A percentile compares a stretch with the other conserved stretches of the same genome.
Conservation (phyloP, 2,329 filamentous ascomycete species). For the Colletotrichum australisinense region DNA sequence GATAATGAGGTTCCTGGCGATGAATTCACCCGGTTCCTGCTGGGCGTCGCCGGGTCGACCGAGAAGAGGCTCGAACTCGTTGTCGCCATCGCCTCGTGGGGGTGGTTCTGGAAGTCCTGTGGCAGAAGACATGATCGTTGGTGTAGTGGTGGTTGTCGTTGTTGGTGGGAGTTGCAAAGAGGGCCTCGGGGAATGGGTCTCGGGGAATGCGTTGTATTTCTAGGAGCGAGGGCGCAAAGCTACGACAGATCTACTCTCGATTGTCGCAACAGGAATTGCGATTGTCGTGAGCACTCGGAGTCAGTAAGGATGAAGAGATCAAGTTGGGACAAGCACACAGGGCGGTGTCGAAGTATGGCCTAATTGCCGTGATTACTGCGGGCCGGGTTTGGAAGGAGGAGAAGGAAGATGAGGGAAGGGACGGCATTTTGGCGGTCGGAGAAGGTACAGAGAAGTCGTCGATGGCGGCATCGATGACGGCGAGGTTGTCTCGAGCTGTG, state of each 20-base stretch:
- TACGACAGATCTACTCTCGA: not conserved
- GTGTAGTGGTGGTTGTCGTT: not conserved
- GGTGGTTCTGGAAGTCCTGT: slow-evolving; percentile 71
- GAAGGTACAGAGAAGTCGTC: slow-evolving; percentile 5
- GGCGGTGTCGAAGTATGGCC: not conserved
- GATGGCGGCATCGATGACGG: slow-evolving; percentile 34
- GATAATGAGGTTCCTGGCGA: slow-evolving; percentile 78
- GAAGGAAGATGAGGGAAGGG: not conserved
- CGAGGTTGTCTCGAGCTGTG: slow-evolving; percentile 31
- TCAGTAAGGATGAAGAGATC: not conserved
- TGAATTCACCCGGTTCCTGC: slow-evolving; percentile 72
- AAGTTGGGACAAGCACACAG: not conserved
- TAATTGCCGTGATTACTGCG: not conserved
- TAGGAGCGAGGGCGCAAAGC: not conserved
- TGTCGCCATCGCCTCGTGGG: slow-evolving; percentile 41
- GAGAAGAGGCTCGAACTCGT: slow-evolving; percentile 57
- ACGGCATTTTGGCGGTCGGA: slow-evolving; percentile 11
- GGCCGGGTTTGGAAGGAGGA: slow-evolving; percentile 8
- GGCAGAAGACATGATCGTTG: slow-evolving; percentile 71
- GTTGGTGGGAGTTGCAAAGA: not conserved
- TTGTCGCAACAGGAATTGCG: not conserved
- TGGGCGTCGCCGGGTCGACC: slow-evolving; percentile 76
- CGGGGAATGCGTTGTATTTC: not conserved
- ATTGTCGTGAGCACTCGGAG: not conserved
- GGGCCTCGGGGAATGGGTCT: not conserved